A percentile compares a stretch with the other conserved stretches of the same genome.
Evolutionary conservation across 345 rosid genomes (phyloP).

Genomic region (Corymbia maculata): DNA sequence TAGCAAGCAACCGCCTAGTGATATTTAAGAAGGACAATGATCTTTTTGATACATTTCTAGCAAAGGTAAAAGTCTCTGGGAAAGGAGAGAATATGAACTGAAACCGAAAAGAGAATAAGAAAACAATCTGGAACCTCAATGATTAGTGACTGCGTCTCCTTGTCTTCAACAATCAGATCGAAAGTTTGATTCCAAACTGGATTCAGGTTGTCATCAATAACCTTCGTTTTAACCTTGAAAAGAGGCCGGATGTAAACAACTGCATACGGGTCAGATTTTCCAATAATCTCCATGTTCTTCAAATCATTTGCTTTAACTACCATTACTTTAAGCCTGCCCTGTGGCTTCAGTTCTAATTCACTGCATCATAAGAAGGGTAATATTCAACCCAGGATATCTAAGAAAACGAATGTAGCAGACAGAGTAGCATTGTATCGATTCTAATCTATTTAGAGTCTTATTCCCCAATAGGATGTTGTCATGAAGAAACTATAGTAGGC

Average conservation of each 20-base stretch:
- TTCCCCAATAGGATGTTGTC: neutral
- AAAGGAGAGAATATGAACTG: neutral
- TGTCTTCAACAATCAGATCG: conserved; percentile 85
- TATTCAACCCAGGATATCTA: neutral
- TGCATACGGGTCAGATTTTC: conserved; percentile 93
- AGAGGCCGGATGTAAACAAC: conserved; percentile 61
- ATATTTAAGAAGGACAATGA: neutral
- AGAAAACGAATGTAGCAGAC: neutral
- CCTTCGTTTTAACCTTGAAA: conserved; percentile 70
- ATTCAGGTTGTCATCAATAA: conserved; percentile 79
- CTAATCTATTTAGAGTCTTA: neutral
- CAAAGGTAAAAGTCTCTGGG: neutral
- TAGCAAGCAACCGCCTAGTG: neutral
- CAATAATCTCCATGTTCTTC: conserved; percentile 97
- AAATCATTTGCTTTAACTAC: conserved; percentile 67
- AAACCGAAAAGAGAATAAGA: neutral
- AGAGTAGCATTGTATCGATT: neutral
- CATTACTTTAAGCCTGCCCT: conserved; percentile 68
- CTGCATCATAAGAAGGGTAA: conserved; percentile 22
- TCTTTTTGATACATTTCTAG: neutral
- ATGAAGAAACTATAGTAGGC: neutral
- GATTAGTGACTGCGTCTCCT: conserved; percentile 74
- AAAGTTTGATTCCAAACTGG: conserved; percentile 86
- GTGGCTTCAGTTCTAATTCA: conserved; percentile 93
- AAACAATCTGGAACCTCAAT: conserved; percentile 46